Evolutionary conservation across 257 asterid genomes (phyloP).

Genomic region (Salvia rosmarinus): DNA sequence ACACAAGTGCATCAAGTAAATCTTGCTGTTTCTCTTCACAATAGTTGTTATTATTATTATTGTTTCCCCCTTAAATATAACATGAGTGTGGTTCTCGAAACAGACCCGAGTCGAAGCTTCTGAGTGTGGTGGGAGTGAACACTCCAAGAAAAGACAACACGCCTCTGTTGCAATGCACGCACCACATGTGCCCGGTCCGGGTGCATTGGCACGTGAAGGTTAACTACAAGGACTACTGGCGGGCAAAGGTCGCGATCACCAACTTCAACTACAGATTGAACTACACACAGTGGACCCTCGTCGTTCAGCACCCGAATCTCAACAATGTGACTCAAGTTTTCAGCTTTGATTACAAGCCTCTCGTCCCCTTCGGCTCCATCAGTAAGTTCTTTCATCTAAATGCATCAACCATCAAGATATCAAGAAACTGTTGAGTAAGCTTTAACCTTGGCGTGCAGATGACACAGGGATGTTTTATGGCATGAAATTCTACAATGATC

Average conservation of each 20-base stretch:
- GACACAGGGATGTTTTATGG: conserved; percentile 96
- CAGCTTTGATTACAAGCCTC: conserved; percentile 91
- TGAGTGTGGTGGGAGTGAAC: conserved; percentile 66
- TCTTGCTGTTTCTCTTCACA: not conserved
- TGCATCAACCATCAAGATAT: not conserved
- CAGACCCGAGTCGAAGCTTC: conserved; percentile 82
- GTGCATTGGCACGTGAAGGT: conserved; percentile 92
- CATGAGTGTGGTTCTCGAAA: conserved; percentile 10
- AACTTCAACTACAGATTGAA: conserved; percentile 80
- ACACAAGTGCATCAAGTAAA: conserved; percentile 62
- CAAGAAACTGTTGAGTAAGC: not conserved
- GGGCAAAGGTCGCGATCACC: conserved; percentile 75
- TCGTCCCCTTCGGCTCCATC: conserved; percentile 69
- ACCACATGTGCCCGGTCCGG: conserved; percentile 90
- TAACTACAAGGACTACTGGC: conserved; percentile 85
- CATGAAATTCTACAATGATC: conserved; percentile 82
- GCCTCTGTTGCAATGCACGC: conserved; percentile 80
- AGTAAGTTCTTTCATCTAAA: conserved; percentile 55
- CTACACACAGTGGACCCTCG: conserved; percentile 84
- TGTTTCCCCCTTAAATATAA: too few species aligned
- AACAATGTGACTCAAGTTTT: conserved; percentile 88
- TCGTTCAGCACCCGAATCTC: conserved; percentile 92
- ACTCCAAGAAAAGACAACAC: conserved; percentile 75
- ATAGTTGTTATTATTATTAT: too few species aligned
- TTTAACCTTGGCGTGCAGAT: conserved; percentile 49